Percentiles rank a stretch among this genome's conserved stretches.
Conservation (phyloP, 345 rosid genomes). For the Carallia brachiata region DNA sequence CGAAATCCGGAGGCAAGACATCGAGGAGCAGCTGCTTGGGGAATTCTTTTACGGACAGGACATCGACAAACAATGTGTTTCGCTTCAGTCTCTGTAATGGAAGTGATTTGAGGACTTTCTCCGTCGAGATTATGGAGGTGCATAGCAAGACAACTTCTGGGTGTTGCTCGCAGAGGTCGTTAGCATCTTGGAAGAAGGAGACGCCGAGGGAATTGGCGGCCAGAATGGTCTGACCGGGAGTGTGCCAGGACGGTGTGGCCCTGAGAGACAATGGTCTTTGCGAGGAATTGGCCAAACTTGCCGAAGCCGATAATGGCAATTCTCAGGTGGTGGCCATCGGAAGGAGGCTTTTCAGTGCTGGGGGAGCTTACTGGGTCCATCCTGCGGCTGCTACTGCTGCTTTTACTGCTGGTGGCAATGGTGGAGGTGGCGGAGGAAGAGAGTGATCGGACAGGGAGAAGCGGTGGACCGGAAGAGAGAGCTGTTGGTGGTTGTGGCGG, state of each 20-base stretch:
- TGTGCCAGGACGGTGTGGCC: slow-evolving; percentile 63
- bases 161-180: slow-evolving; percentile 52
- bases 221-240: slow-evolving; percentile 51
- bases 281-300: slow-evolving; percentile 73
- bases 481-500: not conserved
- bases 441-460: not conserved
- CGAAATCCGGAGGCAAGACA: slow-evolving; percentile 53
- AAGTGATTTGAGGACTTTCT: slow-evolving; percentile 40
- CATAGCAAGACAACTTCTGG: slow-evolving; percentile 61
- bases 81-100: slow-evolving; percentile 65
- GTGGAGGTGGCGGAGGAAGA: not conserved
- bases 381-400: not conserved
- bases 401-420: not conserved
- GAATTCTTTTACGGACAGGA: slow-evolving; percentile 71
- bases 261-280: slow-evolving; percentile 52
- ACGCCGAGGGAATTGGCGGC: slow-evolving; percentile 48
- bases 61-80: slow-evolving; percentile 69
- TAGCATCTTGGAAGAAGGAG: slow-evolving; percentile 45
- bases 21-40: slow-evolving; percentile 48
- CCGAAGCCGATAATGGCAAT: slow-evolving; percentile 79
- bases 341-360: not conserved
- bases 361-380: not conserved
- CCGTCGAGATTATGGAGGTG: slow-evolving; percentile 67
- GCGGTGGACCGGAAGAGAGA: not conserved
- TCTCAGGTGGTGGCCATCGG: slow-evolving; percentile 35